Conservation (phyloP, 2,329 filamentous ascomycete species). For the Leptographium lundbergii region DNA sequence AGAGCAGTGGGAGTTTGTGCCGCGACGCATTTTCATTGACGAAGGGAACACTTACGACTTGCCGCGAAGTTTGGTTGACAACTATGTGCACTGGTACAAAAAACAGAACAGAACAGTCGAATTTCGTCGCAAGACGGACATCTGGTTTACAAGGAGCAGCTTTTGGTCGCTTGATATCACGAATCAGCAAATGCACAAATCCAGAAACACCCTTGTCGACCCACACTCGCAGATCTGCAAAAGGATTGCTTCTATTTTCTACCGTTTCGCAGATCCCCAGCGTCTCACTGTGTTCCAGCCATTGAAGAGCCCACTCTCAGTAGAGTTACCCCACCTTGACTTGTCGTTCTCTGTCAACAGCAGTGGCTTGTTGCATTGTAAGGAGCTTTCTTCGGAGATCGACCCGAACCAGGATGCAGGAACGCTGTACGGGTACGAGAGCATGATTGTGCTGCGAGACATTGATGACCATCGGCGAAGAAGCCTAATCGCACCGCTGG, state of each 20-base stretch:
- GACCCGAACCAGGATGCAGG: constrained; percentile 46
- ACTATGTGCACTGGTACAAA: constrained; percentile 50
- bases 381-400: constrained; percentile 37
- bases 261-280: constrained; percentile 30
- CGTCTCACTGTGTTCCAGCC: constrained; percentile 36
- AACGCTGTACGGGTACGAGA: constrained; percentile 44
- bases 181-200: constrained; percentile 7
- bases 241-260: constrained; percentile 30
- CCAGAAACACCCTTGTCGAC: constrained; percentile 29
- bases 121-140: constrained; percentile 23
- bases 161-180: constrained; percentile 24
- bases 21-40: constrained; percentile 4
- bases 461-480: constrained; percentile 21
- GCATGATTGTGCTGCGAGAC: constrained; percentile 44
- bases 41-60: constrained; percentile 32
- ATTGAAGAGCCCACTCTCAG: constrained; percentile 16
- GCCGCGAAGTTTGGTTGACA: constrained; percentile 33
- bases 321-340: constrained; percentile 40
- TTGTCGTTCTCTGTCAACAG: constrained; percentile 39
- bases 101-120: constrained; percentile 29
- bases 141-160: constrained; percentile 14
- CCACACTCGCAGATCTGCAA: constrained; percentile 28
- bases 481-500: constrained; percentile 42
- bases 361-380: constrained; percentile 28
- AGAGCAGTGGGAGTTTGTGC: constrained; percentile 2